These are phyloP conservation scores for Ceratocystiopsis minuta DNA, from an alignment of 2,329 filamentous ascomycete species.

Conservation along the genomic window DNA sequence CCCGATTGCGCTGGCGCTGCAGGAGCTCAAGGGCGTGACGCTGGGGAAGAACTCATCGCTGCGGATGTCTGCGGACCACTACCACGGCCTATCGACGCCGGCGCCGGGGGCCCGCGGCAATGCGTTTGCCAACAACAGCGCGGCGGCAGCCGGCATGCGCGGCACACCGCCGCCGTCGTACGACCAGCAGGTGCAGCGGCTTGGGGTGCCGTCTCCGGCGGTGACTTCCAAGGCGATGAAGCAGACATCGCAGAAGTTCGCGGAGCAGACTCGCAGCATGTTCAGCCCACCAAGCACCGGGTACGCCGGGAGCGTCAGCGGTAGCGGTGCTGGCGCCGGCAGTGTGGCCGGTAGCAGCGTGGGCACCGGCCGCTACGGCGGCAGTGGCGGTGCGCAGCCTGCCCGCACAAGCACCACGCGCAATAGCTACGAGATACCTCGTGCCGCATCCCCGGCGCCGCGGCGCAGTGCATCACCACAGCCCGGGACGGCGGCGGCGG, in stretches of 20 bases:
- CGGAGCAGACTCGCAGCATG: constrained; percentile 65
- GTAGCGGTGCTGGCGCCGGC: no score
- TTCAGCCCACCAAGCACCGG: constrained; percentile 28
- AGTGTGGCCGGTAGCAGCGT: no score
- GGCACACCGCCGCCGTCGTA: constrained; percentile 80
- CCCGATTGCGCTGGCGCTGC: constrained; percentile 80
- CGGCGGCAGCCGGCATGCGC: constrained; percentile 38
- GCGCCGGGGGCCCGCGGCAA: constrained; percentile 30
- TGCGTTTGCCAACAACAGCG: constrained; percentile 16
- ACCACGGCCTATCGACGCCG: constrained; percentile 83
- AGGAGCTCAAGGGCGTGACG: constrained; percentile 71
- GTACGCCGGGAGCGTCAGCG: not conserved
- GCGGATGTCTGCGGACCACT: constrained; percentile 88
- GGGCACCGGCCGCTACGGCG: constrained; percentile 6
- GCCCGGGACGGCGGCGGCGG: constrained; percentile 28
- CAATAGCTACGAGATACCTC: constrained; percentile 34
- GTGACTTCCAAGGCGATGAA: constrained; percentile 93
- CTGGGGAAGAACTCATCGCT: constrained; percentile 59
- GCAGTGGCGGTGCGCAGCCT: constrained; percentile 14
- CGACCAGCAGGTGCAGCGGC: constrained; percentile 54
- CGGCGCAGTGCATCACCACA: constrained; percentile 45
- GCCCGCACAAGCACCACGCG: constrained; percentile 39
- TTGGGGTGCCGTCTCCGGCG: constrained; percentile 79
- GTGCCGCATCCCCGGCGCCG: constrained; percentile 50
- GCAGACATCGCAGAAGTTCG: constrained; percentile 78